Evolutionary conservation across 1,139 yeast species (phyloP).

Genomic region (Debaryomycetaceae sp.): DNA sequence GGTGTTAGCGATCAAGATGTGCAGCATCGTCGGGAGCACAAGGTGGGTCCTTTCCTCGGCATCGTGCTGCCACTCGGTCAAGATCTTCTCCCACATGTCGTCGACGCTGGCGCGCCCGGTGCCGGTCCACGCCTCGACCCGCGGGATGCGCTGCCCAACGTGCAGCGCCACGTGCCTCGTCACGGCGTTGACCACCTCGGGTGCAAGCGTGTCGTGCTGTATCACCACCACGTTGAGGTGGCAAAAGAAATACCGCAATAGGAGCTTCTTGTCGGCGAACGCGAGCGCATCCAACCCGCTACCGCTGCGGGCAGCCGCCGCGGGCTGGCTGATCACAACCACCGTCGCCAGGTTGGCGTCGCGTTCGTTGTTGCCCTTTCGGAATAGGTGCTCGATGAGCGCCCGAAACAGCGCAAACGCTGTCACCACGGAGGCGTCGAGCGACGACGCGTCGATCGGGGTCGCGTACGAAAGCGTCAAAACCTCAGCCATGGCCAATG

Average conservation of each 20-base stretch:
- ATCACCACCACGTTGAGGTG: constrained; percentile 38
- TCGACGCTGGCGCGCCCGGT: constrained; percentile 23
- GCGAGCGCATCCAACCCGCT: constrained; percentile 17
- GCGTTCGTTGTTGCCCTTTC: constrained; percentile 30
- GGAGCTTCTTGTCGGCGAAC: constrained; percentile 25
- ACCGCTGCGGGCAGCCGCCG: background rate
- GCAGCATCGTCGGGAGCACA: constrained; percentile 33
- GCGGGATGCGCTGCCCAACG: constrained; percentile 32
- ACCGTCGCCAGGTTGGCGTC: constrained; percentile 35
- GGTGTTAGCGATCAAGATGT: constrained; percentile 21
- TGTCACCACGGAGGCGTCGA: constrained; percentile 5
- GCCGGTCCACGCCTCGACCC: constrained; percentile 60
- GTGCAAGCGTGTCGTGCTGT: constrained; percentile 14
- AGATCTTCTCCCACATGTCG: constrained; percentile 15
- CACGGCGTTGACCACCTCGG: constrained; percentile 22
- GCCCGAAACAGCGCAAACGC: constrained; percentile 3
- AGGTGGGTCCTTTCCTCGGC: constrained; percentile 14
- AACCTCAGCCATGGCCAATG: constrained; percentile 13
- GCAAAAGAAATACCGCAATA: constrained; percentile 36
- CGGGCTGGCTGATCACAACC: constrained; percentile 20
- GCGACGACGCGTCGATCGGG: constrained; percentile 5
- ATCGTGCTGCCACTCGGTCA: too few species aligned
- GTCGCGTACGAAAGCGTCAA: constrained; percentile 10
- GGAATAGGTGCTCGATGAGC: constrained; percentile 24
- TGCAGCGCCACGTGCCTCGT: constrained; percentile 19